These are phyloP conservation scores for Artemisia argyi DNA, from an alignment of 129 eudicot species.

Conservation along the genomic window DNA sequence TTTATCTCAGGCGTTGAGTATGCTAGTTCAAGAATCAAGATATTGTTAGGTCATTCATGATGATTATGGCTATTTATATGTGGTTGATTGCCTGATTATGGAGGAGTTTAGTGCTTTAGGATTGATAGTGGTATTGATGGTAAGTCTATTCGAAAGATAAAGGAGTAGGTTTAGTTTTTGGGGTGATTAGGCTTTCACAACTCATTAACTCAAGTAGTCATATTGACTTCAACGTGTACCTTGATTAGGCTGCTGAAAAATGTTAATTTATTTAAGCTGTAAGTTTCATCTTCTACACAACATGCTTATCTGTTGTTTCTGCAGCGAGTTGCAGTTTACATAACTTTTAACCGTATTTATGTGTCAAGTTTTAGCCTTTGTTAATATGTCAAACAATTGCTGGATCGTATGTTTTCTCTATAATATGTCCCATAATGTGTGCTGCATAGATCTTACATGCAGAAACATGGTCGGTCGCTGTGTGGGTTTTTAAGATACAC, in stretches of 20 bases:
- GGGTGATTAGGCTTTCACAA: conserved; percentile 16
- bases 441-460: no score
- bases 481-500: no score
- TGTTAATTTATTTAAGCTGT: no score
- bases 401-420: neutral
- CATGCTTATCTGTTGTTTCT: neutral
- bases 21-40: neutral
- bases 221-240: conserved; percentile 16
- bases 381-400: conserved; percentile 12
- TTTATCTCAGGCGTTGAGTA: neutral
- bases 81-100: conserved; percentile 5
- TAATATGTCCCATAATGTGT: no score
- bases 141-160: neutral
- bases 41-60: neutral
- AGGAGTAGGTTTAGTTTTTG: neutral
- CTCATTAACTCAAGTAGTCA: conserved; percentile 8
- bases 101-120: conserved; percentile 2
- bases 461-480: no score
- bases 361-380: neutral
- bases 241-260: neutral
- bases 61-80: neutral
- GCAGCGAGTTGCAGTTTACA: conserved; percentile 12
- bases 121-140: neutral
- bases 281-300: no score
- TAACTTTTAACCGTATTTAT: neutral